Conservation (phyloP, 2,329 filamentous ascomycete genomes). For the Cladosporium velox region DNA sequence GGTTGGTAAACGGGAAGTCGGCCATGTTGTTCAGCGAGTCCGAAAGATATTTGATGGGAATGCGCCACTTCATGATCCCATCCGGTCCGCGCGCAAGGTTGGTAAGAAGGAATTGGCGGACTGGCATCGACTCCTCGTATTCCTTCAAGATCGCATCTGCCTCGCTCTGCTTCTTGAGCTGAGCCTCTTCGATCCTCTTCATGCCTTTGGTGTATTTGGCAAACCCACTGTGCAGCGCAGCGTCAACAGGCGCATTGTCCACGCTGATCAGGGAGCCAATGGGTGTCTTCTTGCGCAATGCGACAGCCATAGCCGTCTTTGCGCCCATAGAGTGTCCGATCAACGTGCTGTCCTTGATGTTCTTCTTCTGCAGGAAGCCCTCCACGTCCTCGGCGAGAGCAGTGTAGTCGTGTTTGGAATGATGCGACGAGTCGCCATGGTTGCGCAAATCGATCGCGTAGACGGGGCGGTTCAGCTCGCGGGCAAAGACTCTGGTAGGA, state of each 20-base stretch:
- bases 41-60: constrained; percentile 73
- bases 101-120: constrained; percentile 89
- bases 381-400: constrained; percentile 82
- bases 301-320: constrained; percentile 87
- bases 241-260: constrained; percentile 89
- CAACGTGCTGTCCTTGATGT: constrained; percentile 69
- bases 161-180: constrained; percentile 69
- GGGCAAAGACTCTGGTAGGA: constrained; percentile 68
- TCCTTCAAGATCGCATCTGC: constrained; percentile 76
- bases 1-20: constrained; percentile 83
- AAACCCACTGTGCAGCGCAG: constrained; percentile 72
- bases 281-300: constrained; percentile 67
- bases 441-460: constrained; percentile 90
- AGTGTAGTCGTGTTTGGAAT: constrained; percentile 72
- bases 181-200: constrained; percentile 72
- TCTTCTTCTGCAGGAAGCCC: constrained; percentile 72
- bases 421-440: constrained; percentile 86
- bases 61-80: constrained; percentile 68
- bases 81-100: constrained; percentile 68
- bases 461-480: constrained; percentile 76
- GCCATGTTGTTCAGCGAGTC: constrained; percentile 72
- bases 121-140: constrained; percentile 71
- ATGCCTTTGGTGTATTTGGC: constrained; percentile 80
- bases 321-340: constrained; percentile 98
- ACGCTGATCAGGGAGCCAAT: constrained; percentile 76